Evolutionary conservation across 495 filamentous ascomycete species (phyloP).

Genomic region (Tuber indicum): DNA sequence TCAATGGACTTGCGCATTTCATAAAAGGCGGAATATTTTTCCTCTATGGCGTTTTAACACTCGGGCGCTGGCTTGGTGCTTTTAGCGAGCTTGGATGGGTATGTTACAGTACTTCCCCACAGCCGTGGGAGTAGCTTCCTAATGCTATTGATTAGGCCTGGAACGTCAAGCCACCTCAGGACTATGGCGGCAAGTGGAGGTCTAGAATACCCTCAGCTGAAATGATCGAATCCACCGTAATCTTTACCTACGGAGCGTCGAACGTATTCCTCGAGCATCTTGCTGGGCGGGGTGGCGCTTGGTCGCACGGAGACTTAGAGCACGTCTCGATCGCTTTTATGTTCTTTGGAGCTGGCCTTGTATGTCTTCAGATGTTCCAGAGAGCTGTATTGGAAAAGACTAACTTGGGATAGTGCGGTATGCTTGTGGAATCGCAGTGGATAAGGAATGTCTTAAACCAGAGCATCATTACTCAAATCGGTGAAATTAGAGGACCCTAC

Average conservation of each 20-base stretch:
- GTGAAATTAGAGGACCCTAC: not conserved
- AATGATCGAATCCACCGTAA: conserved; percentile 79
- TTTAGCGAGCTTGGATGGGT: conserved; percentile 89
- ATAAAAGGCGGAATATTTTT: conserved; percentile 98
- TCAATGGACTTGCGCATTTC: conserved; percentile 86
- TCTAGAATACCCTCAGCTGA: conserved; percentile 70
- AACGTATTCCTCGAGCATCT: conserved; percentile 95
- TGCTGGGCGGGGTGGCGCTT: conserved; percentile 59
- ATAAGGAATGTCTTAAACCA: conserved; percentile 49
- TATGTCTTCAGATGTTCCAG: conserved; percentile 46
- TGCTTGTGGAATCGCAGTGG: conserved; percentile 76
- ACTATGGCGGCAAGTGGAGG: conserved; percentile 54
- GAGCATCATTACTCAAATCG: not conserved
- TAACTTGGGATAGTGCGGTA: conserved; percentile 59
- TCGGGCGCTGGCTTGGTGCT: conserved; percentile 84
- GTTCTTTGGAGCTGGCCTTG: conserved; percentile 91
- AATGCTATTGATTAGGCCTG: conserved; percentile 54
- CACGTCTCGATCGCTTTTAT: conserved; percentile 88
- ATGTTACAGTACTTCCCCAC: conserved; percentile 5
- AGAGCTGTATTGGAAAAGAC: not conserved
- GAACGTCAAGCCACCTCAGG: conserved; percentile 70
- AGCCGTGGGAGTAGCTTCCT: conserved; percentile 7
- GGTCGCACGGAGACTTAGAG: conserved; percentile 76
- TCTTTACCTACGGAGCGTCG: conserved; percentile 78
- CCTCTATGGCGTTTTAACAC: conserved; percentile 81